Conservation (phyloP, 192 early-diverging fungal species). For the Chytriomyces sp. region DNA sequence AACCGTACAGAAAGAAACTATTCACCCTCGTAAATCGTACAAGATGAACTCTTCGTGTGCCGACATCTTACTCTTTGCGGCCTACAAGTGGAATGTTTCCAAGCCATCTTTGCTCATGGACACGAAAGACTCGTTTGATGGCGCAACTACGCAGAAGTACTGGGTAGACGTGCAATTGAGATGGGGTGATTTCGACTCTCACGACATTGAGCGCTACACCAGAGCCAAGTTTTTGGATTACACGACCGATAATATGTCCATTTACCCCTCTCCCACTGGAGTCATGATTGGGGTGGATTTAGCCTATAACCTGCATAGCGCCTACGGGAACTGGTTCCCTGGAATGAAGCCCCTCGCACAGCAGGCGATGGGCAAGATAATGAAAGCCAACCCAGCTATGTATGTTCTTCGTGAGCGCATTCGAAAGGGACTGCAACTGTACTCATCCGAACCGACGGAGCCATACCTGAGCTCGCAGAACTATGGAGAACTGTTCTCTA, state of each 20-base stretch:
- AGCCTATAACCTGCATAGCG: conserved; percentile 80
- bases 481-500: conserved; percentile 93
- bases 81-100: conserved; percentile 98
- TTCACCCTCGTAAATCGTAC: conserved; percentile 98
- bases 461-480: conserved; percentile 91
- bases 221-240: conserved; percentile 98
- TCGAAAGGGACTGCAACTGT: conserved; percentile 96
- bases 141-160: conserved; percentile 93
- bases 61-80: conserved; percentile 93
- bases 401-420: conserved; percentile 98
- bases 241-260: conserved; percentile 97
- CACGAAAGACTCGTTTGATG: conserved; percentile 93
- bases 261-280: conserved; percentile 98
- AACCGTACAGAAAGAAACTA: conserved; percentile 98
- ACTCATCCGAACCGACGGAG: conserved; percentile 98
- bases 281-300: conserved; percentile 97
- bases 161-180: conserved; percentile 98
- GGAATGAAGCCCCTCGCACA: conserved; percentile 98
- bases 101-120: conserved; percentile 93
- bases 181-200: conserved; percentile 99
- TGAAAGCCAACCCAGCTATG: conserved; percentile 98
- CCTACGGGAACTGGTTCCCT: conserved; percentile 98
- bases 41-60: conserved; percentile 97
- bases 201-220: conserved; percentile 98
- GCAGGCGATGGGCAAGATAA: conserved; percentile 98